Evolutionary conservation across 441 rosid species (phyloP), one percentile per base, ranked within the genome.

Genomic region (Eugenia klotzschiana): DNA sequence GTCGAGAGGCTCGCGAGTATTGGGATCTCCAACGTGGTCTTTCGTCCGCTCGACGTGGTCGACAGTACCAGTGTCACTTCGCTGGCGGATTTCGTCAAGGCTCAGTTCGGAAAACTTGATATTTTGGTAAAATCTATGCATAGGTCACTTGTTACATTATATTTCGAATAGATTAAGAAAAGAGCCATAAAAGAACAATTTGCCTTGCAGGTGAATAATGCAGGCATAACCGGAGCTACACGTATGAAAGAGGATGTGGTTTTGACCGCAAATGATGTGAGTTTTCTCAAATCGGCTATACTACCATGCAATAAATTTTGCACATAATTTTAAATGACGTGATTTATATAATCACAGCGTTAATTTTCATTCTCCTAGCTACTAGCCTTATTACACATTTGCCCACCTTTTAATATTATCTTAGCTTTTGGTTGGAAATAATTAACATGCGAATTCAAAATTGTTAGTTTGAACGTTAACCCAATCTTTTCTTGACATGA

Each of bases 141-240:
- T 20, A 46, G 2, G 8, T 16, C 27, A 8, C 37, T 11, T 49
- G 16, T 18, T 51, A 23, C 16, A 8, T 4, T 8, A 4, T 5
- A 14, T 16, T 51, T 15, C 8, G 3, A 1, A 20, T 50, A 7
- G 50, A 69, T 16, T 15, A 11, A 26, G 43, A 26, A 8, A 20
- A n/a, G 22, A 49, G 46, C 26, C 80, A 23, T 49, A 11, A 27
- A 64, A 29, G 43, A 64, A 64, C 74, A 16, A 33, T 18, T 26
- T 57, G 13, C 16, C 51, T 56, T 57, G 79, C 40, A 85, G 87
- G 87, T 85, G 81, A 85, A 85, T 25, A 85, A 85, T 33, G 87
- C 84, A 56, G 84, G 72, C 40, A 25, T 82, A n/a, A 1, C 22
- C 29, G 82, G 82, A 40, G 8, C n/a, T 25, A 79, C 51, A 4